phyloP scores from a whole-genome alignment of 805 yeast genomes.

The Ogataea pini region DNA sequence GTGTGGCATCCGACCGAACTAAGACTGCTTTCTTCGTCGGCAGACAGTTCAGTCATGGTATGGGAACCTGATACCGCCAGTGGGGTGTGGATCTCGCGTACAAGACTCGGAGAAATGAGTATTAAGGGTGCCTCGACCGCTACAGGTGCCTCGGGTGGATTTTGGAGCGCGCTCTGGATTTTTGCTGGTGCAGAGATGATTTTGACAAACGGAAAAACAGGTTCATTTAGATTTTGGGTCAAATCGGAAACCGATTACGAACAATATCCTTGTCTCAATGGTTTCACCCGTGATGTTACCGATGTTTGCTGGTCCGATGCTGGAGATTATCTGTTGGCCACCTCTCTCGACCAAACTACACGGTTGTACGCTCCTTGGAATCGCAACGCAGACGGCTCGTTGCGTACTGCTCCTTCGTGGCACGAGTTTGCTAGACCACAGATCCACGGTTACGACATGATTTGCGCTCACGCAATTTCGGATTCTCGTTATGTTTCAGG shows the following conservation, averaged over 20 bases:
- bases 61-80: constrained; percentile 89
- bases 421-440: constrained; percentile 96
- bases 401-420: constrained; percentile 53
- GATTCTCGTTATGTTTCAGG: constrained; percentile 78
- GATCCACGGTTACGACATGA: constrained; percentile 97
- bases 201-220: constrained; percentile 86
- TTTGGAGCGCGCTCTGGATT: constrained; percentile 72
- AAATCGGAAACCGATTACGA: constrained; percentile 32
- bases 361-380: constrained; percentile 73
- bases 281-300: constrained; percentile 72
- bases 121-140: constrained; percentile 98
- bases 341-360: constrained; percentile 93
- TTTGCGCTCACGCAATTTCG: constrained; percentile 65
- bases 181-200: constrained; percentile 45
- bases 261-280: constrained; percentile 64
- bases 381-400: constrained; percentile 32
- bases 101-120: constrained; percentile 87
- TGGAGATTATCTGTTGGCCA: constrained; percentile 68
- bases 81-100: constrained; percentile 85
- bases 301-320: constrained; percentile 73
- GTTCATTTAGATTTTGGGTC: constrained; percentile 83
- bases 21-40: constrained; percentile 77
- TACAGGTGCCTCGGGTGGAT: constrained; percentile 84
- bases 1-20: constrained; percentile 73
- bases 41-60: constrained; percentile 89